Base-by-base conservation (phyloP, 2,329 filamentous ascomycete genomes). In the Aureobasidium sp. region DNA sequence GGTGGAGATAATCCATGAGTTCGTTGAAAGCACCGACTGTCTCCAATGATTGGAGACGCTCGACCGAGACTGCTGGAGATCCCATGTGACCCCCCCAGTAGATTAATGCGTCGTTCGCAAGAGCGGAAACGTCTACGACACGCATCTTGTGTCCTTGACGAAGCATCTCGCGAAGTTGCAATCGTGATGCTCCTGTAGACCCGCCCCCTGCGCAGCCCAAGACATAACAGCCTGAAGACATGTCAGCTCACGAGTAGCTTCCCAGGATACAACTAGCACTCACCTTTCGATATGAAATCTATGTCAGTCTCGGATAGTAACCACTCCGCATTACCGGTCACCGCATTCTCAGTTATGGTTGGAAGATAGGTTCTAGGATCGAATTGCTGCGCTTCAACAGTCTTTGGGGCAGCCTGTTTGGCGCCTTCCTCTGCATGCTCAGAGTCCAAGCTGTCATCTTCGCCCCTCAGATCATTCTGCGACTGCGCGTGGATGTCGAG, bases 181-280 rank as follows among this genome's bases (percentile, higher is more conserved):
- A 73, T 73, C 81, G 79, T 34, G 76, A 72, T 1, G 80, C 71
- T 65, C 82, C 83, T 1, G 83, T 81, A 3, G 77, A 80, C 2
- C 84, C 83, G 24, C 84, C 84, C 6, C 84, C 84, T 24, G 84
- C 84, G 0, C 82, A 84, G 1, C 83, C 84, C 0, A 87, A 76
- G 57, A 87, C 82, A 65, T 85, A 85, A 68, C 83, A 84, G 1
- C 84, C 50, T 53, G 24, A 8, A 3, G 10, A 7, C 17, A 1
- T 1, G 10, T 53, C 10, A 53, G 50, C 7, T 41, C 12, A 5
- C 41, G 34, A 17, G 13, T 8, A 41, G 5, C 7, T 52, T 1
- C 2, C 26, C 2, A n/a, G 20, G 8, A 41, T 8, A 3, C 17
- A 4, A 12, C n/a, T 15, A 20, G 4, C 13, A 37, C 50, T 37